These are phyloP conservation scores for Macroventuria anomochaeta DNA, from an alignment of 2,329 filamentous ascomycete genomes.

Conservation along the genomic window DNA sequence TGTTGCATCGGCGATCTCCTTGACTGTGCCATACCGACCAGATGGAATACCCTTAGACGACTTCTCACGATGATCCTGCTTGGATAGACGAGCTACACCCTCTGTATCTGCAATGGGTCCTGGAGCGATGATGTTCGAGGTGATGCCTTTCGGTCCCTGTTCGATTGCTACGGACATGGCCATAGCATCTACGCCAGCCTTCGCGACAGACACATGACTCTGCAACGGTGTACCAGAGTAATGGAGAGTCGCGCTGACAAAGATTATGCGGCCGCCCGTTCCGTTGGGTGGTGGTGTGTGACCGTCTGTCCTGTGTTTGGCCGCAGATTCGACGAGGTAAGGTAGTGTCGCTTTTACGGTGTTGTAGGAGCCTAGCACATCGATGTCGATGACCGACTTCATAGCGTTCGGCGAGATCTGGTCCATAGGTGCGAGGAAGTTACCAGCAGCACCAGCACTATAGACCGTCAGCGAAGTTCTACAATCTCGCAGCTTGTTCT, in stretches of 20 bases:
- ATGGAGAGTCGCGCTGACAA: slow-evolving; percentile 89
- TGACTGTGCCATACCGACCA: slow-evolving; percentile 78
- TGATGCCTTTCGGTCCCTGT: slow-evolving; percentile 85
- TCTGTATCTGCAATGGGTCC: slow-evolving; percentile 88
- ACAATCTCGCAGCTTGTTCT: neutral
- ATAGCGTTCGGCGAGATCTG: slow-evolving; percentile 87
- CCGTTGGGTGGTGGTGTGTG: slow-evolving; percentile 56
- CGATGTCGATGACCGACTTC: slow-evolving; percentile 95
- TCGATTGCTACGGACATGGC: slow-evolving; percentile 82
- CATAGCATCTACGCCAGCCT: slow-evolving; percentile 88
- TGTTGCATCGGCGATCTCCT: slow-evolving; percentile 91
- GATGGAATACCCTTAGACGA: slow-evolving; percentile 63
- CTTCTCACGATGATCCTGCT: slow-evolving; percentile 38
- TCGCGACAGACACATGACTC: slow-evolving; percentile 88
- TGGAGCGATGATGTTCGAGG: slow-evolving; percentile 86
- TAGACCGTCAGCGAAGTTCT: slow-evolving; percentile 19
- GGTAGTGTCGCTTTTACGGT: slow-evolving; percentile 91
- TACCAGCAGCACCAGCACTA: slow-evolving; percentile 92
- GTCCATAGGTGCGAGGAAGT: slow-evolving; percentile 87
- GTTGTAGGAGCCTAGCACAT: slow-evolving; percentile 92
- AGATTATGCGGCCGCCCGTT: slow-evolving; percentile 84
- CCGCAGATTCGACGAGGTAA: slow-evolving; percentile 77
- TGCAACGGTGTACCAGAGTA: slow-evolving; percentile 87
- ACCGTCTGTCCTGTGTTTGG: slow-evolving; percentile 65
- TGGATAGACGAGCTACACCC: slow-evolving; percentile 55